Evolutionary conservation across 371 early-diverging fungal genomes (phyloP), one percentile per base, ranked within the genome.

Genomic region (Coemansia linderi): DNA sequence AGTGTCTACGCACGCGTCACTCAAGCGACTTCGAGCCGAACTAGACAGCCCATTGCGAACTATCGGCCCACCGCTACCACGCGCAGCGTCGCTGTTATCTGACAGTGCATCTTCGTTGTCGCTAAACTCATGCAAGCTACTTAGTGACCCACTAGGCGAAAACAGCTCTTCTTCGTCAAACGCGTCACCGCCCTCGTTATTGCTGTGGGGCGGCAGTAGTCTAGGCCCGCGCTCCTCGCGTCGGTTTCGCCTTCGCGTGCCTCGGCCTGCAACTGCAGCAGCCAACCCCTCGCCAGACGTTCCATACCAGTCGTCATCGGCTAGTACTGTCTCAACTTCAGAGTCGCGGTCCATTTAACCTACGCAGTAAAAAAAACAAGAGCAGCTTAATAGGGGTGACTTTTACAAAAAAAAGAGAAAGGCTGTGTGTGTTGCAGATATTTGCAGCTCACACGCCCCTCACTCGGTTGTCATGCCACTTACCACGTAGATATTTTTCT

Each of bases 161-260:
- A 73, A 80, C 19, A 74, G 46, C 64, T 80, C 73, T 29, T 80
- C 77, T 15, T 80, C 74, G 40, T 80, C 73, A 52, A 76, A 76
- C 19, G 41, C 27, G 9, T 62, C 50, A 44, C 60, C 44, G 52
- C 29, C 59, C 31, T 43, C 24, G 12, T 33, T 44, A 41, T 38
- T 59, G 17, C 63, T 27, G 64, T 39, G 37, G 46, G 40, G 22
- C 4, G 54, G 17, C 15, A 13, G 17, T 27, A 15, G 31, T 29
- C 54, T 54, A 29, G 54, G 54, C 31, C 54, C 44, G 1, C 39
- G 40, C 8, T 69, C 37, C 22, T 58, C 44, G 41, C 58, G 64
- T 15, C 56, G 46, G 46, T 31, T 57, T 36, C 44, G 57, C 33
- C 60, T 54, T 54, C 54, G 54, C 54, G 54, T 15, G 54, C 54